These are phyloP conservation scores for Phylloporus sp. DNA, from an alignment of 768 basidiomycete genomes.

Conservation along the genomic window DNA sequence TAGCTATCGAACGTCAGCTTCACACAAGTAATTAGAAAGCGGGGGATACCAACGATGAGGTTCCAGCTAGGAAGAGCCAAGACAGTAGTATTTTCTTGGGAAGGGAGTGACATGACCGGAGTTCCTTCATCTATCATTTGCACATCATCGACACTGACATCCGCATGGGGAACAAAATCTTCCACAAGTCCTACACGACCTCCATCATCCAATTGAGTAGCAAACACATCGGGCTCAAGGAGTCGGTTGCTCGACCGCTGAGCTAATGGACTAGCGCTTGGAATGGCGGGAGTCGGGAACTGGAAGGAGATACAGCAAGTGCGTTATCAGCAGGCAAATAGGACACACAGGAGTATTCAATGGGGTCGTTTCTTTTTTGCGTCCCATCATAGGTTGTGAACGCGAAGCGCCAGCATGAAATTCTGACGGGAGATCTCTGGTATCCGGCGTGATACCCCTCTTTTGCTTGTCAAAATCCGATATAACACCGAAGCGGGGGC, in stretches of 20 bases:
- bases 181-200: conserved; percentile 4
- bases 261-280: conserved; percentile 23
- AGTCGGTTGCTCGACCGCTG: conserved; percentile 4
- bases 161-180: conserved; percentile 11
- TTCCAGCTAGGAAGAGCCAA: conserved; percentile 49
- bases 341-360: conserved; percentile 7
- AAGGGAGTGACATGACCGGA: conserved; percentile 4
- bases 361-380: conserved; percentile 15
- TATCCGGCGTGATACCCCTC: conserved; percentile 9
- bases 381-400: conserved; percentile 13
- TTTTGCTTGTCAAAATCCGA: conserved; percentile 23
- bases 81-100: conserved; percentile 32
- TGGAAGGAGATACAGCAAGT: neutral
- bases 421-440: conserved; percentile 24
- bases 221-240: conserved; percentile 21
- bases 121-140: conserved; percentile 30
- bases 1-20: conserved; percentile 38
- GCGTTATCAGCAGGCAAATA: neutral
- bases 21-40: neutral
- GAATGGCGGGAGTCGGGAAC: conserved; percentile 15
- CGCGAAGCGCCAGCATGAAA: conserved; percentile 20
- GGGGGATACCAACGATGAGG: conserved; percentile 43
- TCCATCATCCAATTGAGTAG: conserved; percentile 10
- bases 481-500: conserved; percentile 32
- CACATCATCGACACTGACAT: conserved; percentile 32